Evolutionary conservation across 805 yeast genomes (phyloP), one percentile per base, ranked within the genome.

Genomic region (Hanseniaspora meyeri): DNA sequence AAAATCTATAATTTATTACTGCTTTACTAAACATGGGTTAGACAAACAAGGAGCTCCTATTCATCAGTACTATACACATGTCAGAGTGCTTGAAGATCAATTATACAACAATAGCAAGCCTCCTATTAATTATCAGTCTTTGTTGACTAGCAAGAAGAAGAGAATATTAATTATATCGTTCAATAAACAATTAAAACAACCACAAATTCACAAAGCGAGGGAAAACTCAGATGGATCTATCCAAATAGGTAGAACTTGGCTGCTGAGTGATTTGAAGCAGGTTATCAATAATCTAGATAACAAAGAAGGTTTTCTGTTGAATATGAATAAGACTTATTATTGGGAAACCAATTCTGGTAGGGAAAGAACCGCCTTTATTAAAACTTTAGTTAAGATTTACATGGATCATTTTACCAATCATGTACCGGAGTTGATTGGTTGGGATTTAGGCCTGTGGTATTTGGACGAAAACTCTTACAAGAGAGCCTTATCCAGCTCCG

Each of bases 171-270:
- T 68, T 14, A 20, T 73, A n/a, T 65, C 69, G 51, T 80, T 90
- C 39, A 79, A 78, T 2, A 80, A 83, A 64, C 73, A 77, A 49
- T 75, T 82, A 7, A 91, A 91, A 0, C 70, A 84, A 29, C 82
- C 86, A 36, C 75, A 82, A 57, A 63, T 90, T 12, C 96, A 89
- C 66, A 90, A 91, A 68, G 96, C 95, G 1, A 82, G 95, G 63
- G 88, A 80, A 66, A 84, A 85, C 62, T 72, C 78, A 10, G 85
- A 86, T 62, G 83, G 85, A 0, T 68, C 82, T 0, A 80, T 85
- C 63, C 97, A 90, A 69, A 87, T 90, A 52, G 97, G 97, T 36
- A 78, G 96, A 64, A 85, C 95, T 2, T 90, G 97, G 97, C 82
- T 80, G 60, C 71, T 91, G 63, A 85, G 79, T 59, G 95, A 87